Percentiles rank a stretch among this genome's conserved stretches.
Conservation (phyloP, 176 grass and related monocot species). For the Cenchrus americanus region DNA sequence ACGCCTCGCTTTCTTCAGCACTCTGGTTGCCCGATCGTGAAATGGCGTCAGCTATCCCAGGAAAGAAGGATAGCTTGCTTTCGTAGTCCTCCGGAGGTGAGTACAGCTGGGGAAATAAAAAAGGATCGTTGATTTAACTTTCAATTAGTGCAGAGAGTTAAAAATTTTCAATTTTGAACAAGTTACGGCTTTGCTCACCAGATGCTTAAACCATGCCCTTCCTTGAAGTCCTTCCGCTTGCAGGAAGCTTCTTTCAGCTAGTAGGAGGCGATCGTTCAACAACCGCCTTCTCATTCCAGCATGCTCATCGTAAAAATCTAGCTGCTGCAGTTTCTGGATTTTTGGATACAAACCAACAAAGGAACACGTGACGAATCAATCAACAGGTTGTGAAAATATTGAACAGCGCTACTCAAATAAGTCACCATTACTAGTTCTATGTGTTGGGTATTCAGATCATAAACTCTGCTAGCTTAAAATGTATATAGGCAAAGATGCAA, state of each 20-base stretch:
- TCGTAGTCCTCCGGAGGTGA: conserved; percentile 83
- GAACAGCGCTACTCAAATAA: background rate
- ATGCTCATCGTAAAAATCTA: conserved; percentile 30
- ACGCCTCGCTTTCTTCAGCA: background rate
- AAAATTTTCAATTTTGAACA: background rate
- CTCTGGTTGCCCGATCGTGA: conserved; percentile 37
- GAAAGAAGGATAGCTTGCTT: conserved; percentile 73
- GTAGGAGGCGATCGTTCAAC: conserved; percentile 85
- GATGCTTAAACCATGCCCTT: conserved; percentile 93
- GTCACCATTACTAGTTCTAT: background rate
- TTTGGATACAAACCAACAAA: conserved; percentile 34
- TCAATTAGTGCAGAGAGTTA: background rate
- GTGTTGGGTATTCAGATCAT: background rate
- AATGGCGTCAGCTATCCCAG: conserved; percentile 76
- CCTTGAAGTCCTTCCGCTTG: conserved; percentile 79
- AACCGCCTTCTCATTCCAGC: conserved; percentile 52
- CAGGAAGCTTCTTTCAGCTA: conserved; percentile 92
- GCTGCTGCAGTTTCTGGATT: conserved; percentile 59
- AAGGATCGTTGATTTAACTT: background rate
- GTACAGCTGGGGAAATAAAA: conserved; percentile 58
- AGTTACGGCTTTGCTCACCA: conserved; percentile 50
- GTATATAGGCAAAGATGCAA: background rate
- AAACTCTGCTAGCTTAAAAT: background rate
- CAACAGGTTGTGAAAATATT: background rate
- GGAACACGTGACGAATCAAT: background rate